Evolutionary conservation across 768 basidiomycete genomes (phyloP).

Genomic region (Leccinum imitatum): DNA sequence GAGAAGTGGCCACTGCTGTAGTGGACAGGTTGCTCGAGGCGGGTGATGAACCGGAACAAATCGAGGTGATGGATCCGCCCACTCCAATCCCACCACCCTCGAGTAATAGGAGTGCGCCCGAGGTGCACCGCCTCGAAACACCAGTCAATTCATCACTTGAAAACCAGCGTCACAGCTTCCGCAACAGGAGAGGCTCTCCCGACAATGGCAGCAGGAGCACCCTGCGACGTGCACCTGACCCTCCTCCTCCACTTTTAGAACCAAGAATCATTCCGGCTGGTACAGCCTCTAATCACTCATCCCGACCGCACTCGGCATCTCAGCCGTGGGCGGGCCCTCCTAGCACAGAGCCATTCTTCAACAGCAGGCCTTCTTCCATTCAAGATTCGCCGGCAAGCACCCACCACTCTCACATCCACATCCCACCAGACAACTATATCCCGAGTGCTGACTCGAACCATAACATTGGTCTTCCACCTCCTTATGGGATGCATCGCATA

Average conservation of each 20-base stretch:
- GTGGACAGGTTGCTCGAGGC: constrained; percentile 29
- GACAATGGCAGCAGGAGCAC: constrained; percentile 16
- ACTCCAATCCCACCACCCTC: constrained; percentile 19
- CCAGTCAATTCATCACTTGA: constrained; percentile 18
- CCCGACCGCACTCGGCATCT: constrained; percentile 15
- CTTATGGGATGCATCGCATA: constrained; percentile 43
- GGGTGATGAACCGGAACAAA: constrained; percentile 23
- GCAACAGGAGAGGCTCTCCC: constrained; percentile 18
- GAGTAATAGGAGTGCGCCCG: constrained; percentile 18
- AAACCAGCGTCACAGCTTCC: constrained; percentile 18
- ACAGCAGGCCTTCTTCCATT: constrained; percentile 17
- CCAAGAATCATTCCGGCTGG: constrained; percentile 14
- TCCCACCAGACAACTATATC: constrained; percentile 52
- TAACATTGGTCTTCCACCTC: constrained; percentile 48
- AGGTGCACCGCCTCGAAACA: constrained; percentile 28
- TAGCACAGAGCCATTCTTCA: constrained; percentile 3
- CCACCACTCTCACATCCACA: constrained; percentile 21
- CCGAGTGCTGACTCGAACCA: constrained; percentile 41
- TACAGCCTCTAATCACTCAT: constrained; percentile 15
- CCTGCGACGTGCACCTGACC: constrained; percentile 14
- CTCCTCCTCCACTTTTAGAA: constrained; percentile 10
- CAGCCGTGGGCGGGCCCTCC: constrained; percentile 22
- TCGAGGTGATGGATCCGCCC: constrained; percentile 15
- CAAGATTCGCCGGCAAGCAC: constrained; percentile 20
- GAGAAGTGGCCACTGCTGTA: constrained; percentile 15